phyloP scores from a whole-genome alignment of 2,329 filamentous ascomycete species.

The Alternaria burnsii region DNA sequence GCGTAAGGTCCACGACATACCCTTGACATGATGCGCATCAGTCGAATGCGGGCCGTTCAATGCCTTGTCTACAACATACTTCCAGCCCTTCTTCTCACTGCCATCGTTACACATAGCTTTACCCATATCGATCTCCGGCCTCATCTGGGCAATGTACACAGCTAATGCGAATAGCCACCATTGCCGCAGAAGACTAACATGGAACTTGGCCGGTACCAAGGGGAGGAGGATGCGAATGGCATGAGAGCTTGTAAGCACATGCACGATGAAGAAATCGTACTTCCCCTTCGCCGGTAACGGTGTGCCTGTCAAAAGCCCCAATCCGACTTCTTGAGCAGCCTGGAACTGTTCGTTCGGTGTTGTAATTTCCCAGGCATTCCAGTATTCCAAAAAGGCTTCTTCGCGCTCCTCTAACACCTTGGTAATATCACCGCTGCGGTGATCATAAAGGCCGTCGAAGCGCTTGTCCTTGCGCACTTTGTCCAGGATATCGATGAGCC shows the following conservation, averaged over 20 bases:
- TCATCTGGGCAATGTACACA: conserved; percentile 77
- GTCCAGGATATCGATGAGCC: conserved; percentile 75
- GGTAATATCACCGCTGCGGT: conserved; percentile 70
- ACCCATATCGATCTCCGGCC: conserved; percentile 75
- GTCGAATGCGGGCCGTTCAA: conserved; percentile 71
- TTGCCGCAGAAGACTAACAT: conserved; percentile 77
- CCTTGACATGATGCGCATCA: conserved; percentile 88
- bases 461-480: conserved; percentile 73
- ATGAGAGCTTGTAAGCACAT: conserved; percentile 80
- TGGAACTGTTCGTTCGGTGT: conserved; percentile 79
- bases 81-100: conserved; percentile 75
- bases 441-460: conserved; percentile 72
- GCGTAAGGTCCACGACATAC: conserved; percentile 51
- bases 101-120: conserved; percentile 66
- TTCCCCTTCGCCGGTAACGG: conserved; percentile 51
- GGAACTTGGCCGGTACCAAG: conserved; percentile 74
- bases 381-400: conserved; percentile 80
- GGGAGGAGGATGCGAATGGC: conserved; percentile 88
- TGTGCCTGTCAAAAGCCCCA: conserved; percentile 67
- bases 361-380: conserved; percentile 80
- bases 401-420: conserved; percentile 74
- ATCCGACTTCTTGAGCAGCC: conserved; percentile 68
- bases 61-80: conserved; percentile 75
- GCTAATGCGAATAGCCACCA: conserved; percentile 89
- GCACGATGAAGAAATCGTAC: conserved; percentile 85